Evolutionary conservation across 495 filamentous ascomycete species (phyloP), one percentile per base, ranked within the genome.

Genomic region (Trichoderma gamsii): DNA sequence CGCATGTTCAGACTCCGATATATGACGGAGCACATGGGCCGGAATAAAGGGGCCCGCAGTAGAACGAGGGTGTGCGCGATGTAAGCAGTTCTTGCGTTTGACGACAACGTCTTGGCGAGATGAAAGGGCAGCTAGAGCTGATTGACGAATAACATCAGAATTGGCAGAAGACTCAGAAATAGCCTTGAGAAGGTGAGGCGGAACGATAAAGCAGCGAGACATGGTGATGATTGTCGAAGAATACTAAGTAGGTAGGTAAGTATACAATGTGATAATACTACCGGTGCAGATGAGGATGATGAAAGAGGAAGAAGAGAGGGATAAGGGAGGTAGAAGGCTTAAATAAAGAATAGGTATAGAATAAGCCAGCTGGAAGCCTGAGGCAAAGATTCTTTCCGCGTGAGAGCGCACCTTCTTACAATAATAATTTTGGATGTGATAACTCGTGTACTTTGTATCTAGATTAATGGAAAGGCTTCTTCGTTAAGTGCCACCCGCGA

Each of bases 11-110:
- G 44, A 66, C 7, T 79, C 74, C 41, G 74, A 68, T 38, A 81
- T 76, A 63, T 78, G 74, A 69, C 76, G 71, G 23, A 81, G 78
- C 49, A 81, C 71, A 23, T 68, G 46, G 43, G 76, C 75, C 6
- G 79, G 79, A 64, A 81, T 72, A 68, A 81, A 77, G 69, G 32
- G 61, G 68, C 51, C 59, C 56, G 2, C 68, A 70, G 35, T 52
- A 71, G 13, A 29, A 21, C 0, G 27, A 12, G 63, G 15, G 25
- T 18, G 35, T 3, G 51, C 70, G 43, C 21, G 27, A 4, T 74
- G 74, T 5, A 79, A 72, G 13, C 74, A 73, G 12, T 72, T 65
- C 66, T 70, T 71, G 25, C 78, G 72, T 64, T 73, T 78, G 65
- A 59, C 68, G 12, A 69, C 52, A 52, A 72, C 73, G 3, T 41